Evolutionary conservation across 768 basidiomycete species (phyloP).

Genomic region (Collybia mongolica): DNA sequence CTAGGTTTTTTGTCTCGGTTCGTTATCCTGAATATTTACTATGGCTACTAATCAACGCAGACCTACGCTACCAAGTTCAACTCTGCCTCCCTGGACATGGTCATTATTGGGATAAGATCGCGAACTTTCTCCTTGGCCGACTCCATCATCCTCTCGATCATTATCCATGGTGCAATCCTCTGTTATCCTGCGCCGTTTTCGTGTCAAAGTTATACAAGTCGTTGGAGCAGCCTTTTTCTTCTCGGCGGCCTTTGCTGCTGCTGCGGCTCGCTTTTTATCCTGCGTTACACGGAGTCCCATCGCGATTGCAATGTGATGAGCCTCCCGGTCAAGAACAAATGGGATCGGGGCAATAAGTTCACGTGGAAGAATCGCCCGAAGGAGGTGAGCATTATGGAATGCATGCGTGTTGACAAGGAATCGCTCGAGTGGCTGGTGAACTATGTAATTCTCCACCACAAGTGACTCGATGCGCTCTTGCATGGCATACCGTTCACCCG

Average conservation of each 20-base stretch:
- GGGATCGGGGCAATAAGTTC: conserved; percentile 16
- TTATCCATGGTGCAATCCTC: no score
- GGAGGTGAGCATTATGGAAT: conserved; percentile 26
- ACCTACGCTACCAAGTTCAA: no score
- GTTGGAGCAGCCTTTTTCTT: no score
- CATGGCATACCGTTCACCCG: conserved; percentile 8
- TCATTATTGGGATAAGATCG: no score
- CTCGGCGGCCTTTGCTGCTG: neutral
- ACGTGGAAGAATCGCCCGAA: conserved; percentile 17
- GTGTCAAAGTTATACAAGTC: no score
- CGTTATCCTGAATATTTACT: no score
- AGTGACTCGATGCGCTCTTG: conserved; percentile 15
- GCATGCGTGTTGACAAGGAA: conserved; percentile 26
- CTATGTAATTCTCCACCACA: conserved; percentile 9
- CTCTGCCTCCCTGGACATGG: no score
- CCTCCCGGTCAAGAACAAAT: conserved; percentile 10
- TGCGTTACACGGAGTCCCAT: neutral
- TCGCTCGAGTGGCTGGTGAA: conserved; percentile 12
- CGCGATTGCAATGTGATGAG: neutral
- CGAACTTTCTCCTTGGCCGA: no score
- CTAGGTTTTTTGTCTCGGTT: no score
- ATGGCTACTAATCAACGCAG: no score
- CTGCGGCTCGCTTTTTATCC: neutral
- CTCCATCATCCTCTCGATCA: no score
- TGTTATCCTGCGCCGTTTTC: no score